Base-by-base conservation (phyloP, 164 flowering plant genomes). In the Umbilicus rupestris region DNA sequence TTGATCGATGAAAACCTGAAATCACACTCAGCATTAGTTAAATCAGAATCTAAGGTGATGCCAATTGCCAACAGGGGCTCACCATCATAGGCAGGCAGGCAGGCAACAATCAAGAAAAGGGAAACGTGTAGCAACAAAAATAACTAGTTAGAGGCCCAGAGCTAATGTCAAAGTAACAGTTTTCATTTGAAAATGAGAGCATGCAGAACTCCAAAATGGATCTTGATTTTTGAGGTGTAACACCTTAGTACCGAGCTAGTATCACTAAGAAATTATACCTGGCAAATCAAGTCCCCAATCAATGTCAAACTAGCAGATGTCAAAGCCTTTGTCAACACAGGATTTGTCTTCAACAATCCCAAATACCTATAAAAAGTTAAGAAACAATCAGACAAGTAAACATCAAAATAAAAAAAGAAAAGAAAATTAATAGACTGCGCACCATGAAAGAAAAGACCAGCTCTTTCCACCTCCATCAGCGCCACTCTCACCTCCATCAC, bases 271-370 rank as follows among this genome's bases (percentile, higher is more conserved):
- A 7, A 72, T n/a, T 57, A 8, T 73, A 92, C 98, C 96, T 89
- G 98, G 70, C 98, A 87, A 44, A 84, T 75, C 57, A 85, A 45
- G 73, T 92, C 98, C 65, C 98, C 98, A 69, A 85, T 16, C 17
- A 81, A 66, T 69, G 84, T 92, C 74, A 92, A 73, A 52, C 84
- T 47, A 52, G 94, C 94, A 72, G 94, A 84, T n/a, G 98, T 92
- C 30, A 86, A 62, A 39, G 98, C 96, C 79, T 89, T 92, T 37
- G 89, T 86, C 67, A 75, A 62, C 65, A 86, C 89, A 16, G 94
- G 98, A 73, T 79, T 74, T 67, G 79, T 80, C 70, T 79, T 88
- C 59, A 92, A 85, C 69, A 82, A 84, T 41, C 70, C 72, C 75
- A 92, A 69, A 69, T 92, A 92, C 98, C 98, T 89, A 78, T 11